Evolutionary conservation across 2,329 filamentous ascomycete species (phyloP).

Genomic region (Aaosphaeria arxii): DNA sequence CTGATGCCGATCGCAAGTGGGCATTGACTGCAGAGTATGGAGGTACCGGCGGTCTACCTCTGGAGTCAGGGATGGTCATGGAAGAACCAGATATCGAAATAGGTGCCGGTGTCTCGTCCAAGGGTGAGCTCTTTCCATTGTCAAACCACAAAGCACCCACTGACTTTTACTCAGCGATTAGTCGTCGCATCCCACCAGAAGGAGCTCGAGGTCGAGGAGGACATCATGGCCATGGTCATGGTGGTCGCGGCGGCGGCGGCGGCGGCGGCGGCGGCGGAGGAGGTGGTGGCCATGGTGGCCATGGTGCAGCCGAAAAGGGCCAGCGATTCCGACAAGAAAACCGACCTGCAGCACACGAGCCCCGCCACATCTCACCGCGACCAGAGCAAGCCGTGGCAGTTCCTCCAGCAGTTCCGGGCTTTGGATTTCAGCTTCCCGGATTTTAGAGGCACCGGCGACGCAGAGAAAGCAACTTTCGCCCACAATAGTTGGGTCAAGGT

Average conservation of each 20-base stretch:
- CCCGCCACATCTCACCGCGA: slow-evolving; percentile 32
- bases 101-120: slow-evolving; percentile 92
- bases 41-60: slow-evolving; percentile 78
- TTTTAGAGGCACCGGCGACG: slow-evolving; percentile 7
- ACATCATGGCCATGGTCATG: not conserved
- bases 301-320: slow-evolving; percentile 18
- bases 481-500: too few species aligned
- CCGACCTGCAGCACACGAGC: slow-evolving; percentile 19
- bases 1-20: slow-evolving; percentile 96
- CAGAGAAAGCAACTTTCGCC: too few species aligned
- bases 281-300: slow-evolving; percentile 1
- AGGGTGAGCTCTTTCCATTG: slow-evolving; percentile 52
- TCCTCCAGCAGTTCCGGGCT: slow-evolving; percentile 53
- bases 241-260: slow-evolving; percentile 10
- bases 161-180: slow-evolving; percentile 12
- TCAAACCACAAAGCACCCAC: slow-evolving; percentile 15
- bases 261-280: slow-evolving; percentile 6
- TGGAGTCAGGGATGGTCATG: slow-evolving; percentile 81
- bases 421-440: slow-evolving; percentile 49
- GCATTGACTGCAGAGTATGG: slow-evolving; percentile 91
- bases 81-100: slow-evolving; percentile 99
- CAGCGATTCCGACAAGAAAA: slow-evolving; percentile 29
- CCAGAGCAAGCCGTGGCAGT: slow-evolving; percentile 46
- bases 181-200: slow-evolving; percentile 33
- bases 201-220: slow-evolving; percentile 10